Evolutionary conservation across 1,284 basidiomycete species (phyloP).

Genomic region (Grifola frondosa): DNA sequence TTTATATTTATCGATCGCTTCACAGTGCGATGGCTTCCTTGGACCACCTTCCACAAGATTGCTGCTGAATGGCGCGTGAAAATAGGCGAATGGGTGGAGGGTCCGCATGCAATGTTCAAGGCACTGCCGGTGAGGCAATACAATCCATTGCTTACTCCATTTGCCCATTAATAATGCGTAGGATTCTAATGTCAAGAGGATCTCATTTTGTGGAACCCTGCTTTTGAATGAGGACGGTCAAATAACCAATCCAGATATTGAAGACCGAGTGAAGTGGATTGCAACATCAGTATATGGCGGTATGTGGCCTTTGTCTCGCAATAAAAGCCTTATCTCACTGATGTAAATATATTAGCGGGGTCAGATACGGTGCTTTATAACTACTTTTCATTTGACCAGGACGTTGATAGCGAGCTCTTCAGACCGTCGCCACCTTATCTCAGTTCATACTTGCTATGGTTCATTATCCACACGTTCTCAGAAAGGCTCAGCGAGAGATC

Average conservation of each 20-base stretch:
- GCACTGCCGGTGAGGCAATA: conserved; percentile 8
- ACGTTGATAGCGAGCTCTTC: no score
- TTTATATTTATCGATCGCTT: not conserved
- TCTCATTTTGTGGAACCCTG: conserved; percentile 11
- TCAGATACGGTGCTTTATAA: no score
- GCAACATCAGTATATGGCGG: conserved; percentile 11
- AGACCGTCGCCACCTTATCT: conserved; percentile 6
- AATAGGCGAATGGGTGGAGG: conserved; percentile 7
- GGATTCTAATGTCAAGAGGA: conserved; percentile 6
- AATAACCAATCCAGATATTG: not conserved
- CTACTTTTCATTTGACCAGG: no score
- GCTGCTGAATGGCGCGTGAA: not conserved
- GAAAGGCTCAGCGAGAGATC: conserved; percentile 5
- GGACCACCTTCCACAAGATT: not conserved
- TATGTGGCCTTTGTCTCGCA: conserved; percentile 3
- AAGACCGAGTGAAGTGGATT: conserved; percentile 12
- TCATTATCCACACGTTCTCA: conserved; percentile 4
- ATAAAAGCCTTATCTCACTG: no score
- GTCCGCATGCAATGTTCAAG: conserved; percentile 9
- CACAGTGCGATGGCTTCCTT: conserved; percentile 6
- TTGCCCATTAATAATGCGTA: not conserved
- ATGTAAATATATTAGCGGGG: no score
- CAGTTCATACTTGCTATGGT: conserved; percentile 5
- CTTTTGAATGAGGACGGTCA: conserved; percentile 8
- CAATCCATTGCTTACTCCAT: not conserved